These are phyloP conservation scores for Fusarium virguliforme DNA, from an alignment of 2,329 filamentous ascomycete genomes.

Conservation along the genomic window DNA sequence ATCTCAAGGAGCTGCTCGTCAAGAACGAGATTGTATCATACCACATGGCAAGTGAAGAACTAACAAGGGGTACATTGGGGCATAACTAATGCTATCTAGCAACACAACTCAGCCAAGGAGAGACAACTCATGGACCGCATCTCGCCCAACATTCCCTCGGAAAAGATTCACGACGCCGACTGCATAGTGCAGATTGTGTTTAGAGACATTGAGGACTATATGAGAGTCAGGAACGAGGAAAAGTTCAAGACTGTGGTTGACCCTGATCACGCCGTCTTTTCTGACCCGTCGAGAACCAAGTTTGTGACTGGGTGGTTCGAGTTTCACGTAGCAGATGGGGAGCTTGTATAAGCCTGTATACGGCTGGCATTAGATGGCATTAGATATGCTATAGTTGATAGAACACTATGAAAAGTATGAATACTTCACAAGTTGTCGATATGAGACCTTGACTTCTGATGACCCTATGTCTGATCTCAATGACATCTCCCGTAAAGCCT, in stretches of 20 bases:
- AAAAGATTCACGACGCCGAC: constrained; percentile 16
- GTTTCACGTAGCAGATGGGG: constrained; percentile 40
- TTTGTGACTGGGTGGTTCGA: constrained; percentile 48
- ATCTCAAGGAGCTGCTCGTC: constrained; percentile 43
- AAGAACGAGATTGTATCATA: constrained; percentile 48
- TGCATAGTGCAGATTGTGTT: constrained; percentile 27
- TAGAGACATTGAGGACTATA: constrained; percentile 13
- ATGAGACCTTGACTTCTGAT: not conserved
- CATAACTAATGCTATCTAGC: constrained; percentile 27
- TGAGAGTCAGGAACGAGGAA: constrained; percentile 7
- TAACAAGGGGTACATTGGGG: no score
- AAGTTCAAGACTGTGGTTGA: constrained; percentile 2
- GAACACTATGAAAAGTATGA: not conserved
- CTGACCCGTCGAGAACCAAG: constrained; percentile 33
- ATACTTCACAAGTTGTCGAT: not conserved
- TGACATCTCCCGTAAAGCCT: not conserved
- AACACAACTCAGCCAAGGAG: constrained; percentile 43
- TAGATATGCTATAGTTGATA: not conserved
- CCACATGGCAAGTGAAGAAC: constrained; percentile 34
- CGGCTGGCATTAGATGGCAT: not conserved
- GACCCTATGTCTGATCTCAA: not conserved
- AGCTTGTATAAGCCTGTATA: constrained; percentile 23
- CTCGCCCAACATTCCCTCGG: not conserved
- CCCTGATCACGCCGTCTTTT: constrained; percentile 24
- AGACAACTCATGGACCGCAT: constrained; percentile 27